These are phyloP conservation scores for Zygnema cylindricum DNA, from an alignment of 139 green algal genomes.

Conservation along the genomic window DNA sequence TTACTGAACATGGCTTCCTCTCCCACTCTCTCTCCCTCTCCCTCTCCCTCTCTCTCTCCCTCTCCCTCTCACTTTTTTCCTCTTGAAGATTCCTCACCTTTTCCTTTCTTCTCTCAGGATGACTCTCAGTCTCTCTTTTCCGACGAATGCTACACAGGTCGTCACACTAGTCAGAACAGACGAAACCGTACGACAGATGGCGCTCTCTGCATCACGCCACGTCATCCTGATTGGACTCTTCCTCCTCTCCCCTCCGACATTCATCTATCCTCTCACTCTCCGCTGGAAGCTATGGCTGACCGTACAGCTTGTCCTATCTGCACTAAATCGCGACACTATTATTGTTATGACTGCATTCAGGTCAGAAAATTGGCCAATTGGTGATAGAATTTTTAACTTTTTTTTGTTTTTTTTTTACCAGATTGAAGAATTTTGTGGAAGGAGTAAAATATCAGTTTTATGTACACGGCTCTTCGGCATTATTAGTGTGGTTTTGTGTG, in stretches of 20 bases:
- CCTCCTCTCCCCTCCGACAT: constrained; percentile 1
- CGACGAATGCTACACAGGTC: neutral
- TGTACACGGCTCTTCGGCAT: no score
- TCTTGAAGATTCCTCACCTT: no score
- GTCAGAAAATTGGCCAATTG: no score
- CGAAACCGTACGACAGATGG: neutral
- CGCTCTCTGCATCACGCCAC: constrained; percentile 2
- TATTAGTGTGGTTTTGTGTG: no score
- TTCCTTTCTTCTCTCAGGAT: neutral
- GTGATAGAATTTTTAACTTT: no score
- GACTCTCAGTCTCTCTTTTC: neutral
- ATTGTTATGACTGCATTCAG: constrained; percentile 49
- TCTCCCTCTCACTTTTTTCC: no score
- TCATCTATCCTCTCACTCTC: neutral
- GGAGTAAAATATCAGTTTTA: no score
- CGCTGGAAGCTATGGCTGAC: neutral
- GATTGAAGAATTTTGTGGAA: no score
- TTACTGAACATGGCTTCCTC: no score
- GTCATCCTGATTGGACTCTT: constrained; percentile 6
- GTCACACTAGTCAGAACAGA: neutral
- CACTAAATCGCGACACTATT: constrained; percentile 40
- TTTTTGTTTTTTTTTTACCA: no score
- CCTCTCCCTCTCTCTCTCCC: no score
- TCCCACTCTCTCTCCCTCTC: no score
- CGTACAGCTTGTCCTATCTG: constrained; percentile 27